Evolutionary conservation across 2,329 filamentous ascomycete species (phyloP).

Genomic region (Fusarium sp.): DNA sequence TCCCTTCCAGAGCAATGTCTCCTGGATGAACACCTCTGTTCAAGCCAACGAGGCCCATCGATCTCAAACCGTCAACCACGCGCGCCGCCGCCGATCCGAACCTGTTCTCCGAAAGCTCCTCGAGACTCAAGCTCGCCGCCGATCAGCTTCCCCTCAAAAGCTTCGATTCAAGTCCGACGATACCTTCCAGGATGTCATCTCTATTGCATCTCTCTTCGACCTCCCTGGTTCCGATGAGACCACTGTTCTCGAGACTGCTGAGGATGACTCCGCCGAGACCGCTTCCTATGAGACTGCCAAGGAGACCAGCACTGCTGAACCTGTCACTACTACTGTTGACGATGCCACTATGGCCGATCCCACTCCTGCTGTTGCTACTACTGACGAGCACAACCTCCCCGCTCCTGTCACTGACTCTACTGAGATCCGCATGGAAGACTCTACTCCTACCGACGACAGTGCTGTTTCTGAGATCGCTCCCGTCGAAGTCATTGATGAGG

Average conservation of each 20-base stretch:
- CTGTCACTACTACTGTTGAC: neutral
- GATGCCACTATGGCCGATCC: neutral
- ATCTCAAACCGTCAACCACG: constrained; percentile 39
- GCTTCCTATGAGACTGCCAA: neutral
- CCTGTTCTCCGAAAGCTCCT: constrained; percentile 48
- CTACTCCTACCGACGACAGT: neutral
- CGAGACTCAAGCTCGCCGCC: constrained; percentile 42
- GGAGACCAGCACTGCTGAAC: neutral
- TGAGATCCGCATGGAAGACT: neutral
- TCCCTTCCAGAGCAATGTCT: constrained; percentile 44
- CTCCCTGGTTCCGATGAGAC: neutral
- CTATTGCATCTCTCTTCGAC: constrained; percentile 17
- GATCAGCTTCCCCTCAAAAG: constrained; percentile 48
- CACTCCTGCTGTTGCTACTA: neutral
- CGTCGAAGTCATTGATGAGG: neutral
- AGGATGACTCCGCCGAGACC: neutral
- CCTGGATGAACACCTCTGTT: constrained; percentile 45
- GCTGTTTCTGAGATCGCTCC: neutral
- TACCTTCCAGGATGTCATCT: constrained; percentile 30
- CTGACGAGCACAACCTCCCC: neutral
- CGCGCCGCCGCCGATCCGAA: constrained; percentile 51
- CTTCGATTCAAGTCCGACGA: constrained; percentile 37
- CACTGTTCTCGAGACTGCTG: neutral
- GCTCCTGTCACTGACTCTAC: neutral
- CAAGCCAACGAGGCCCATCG: constrained; percentile 38